Evolutionary conservation across 495 filamentous ascomycete genomes (phyloP).

Genomic region (Aspergillus taichungensis): DNA sequence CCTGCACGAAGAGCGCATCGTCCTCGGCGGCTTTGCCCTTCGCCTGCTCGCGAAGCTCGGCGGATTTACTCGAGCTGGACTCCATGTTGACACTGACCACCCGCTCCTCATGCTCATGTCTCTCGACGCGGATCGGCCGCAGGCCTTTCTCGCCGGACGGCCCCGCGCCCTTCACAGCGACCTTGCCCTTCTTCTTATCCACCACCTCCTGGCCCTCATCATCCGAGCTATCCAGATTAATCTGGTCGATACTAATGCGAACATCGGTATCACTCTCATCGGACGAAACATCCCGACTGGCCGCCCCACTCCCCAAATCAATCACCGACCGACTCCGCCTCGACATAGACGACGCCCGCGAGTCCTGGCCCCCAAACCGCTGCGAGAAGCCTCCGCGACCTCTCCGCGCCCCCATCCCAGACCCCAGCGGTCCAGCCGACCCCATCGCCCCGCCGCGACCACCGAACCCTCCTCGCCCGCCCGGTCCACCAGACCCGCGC

Average conservation of each 20-base stretch:
- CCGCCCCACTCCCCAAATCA: conserved; percentile 13
- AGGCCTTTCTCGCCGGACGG: conserved; percentile 19
- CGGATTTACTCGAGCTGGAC: conserved; percentile 37
- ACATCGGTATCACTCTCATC: conserved; percentile 35
- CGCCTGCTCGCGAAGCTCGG: conserved; percentile 31
- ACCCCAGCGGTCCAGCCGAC: conserved; percentile 25
- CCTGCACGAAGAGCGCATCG: conserved; percentile 23
- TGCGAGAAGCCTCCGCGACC: conserved; percentile 16
- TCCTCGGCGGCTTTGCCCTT: conserved; percentile 23
- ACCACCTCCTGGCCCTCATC: conserved; percentile 11
- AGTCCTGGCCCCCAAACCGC: conserved; percentile 16
- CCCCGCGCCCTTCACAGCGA: conserved; percentile 12
- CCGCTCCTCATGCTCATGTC: conserved; percentile 44
- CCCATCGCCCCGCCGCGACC: conserved; percentile 28
- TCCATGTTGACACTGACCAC: conserved; percentile 43
- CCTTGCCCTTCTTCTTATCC: conserved; percentile 33
- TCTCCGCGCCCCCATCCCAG: conserved; percentile 17
- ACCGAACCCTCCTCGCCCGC: conserved; percentile 18
- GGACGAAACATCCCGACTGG: conserved; percentile 24
- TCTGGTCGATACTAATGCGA: conserved; percentile 41
- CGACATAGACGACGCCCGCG: conserved; percentile 18
- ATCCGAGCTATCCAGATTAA: conserved; percentile 34
- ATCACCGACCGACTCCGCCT: conserved; percentile 22
- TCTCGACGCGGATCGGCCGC: conserved; percentile 39
- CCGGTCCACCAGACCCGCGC: conserved; percentile 13